A percentile compares a stretch with the other conserved stretches of the same genome.
Evolutionary conservation across 2,329 filamentous ascomycete species (phyloP).

Genomic region (Aspergillus sp.): DNA sequence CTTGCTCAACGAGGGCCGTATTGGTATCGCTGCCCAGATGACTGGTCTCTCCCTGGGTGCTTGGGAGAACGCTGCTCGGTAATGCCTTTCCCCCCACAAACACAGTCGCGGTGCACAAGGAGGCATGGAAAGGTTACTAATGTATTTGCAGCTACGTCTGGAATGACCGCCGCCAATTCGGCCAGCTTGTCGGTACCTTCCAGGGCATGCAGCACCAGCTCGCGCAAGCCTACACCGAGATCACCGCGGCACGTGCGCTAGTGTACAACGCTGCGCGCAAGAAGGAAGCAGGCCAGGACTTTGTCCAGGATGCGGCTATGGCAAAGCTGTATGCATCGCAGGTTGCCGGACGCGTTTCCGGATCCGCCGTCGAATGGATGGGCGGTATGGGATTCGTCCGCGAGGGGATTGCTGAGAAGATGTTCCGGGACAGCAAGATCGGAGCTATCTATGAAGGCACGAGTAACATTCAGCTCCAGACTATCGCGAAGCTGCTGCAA

Average conservation of each 20-base stretch:
- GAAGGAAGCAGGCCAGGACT: slow-evolving; percentile 95
- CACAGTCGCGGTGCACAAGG: background rate
- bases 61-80: slow-evolving; percentile 85
- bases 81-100: slow-evolving; percentile 9
- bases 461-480: slow-evolving; percentile 60
- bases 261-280: slow-evolving; percentile 95
- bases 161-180: slow-evolving; percentile 98
- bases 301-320: slow-evolving; percentile 94
- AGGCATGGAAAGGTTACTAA: background rate
- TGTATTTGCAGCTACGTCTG: slow-evolving; percentile 63
- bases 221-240: slow-evolving; percentile 90
- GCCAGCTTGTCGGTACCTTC: slow-evolving; percentile 86
- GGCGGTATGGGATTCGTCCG: slow-evolving; percentile 98
- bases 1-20: slow-evolving; percentile 89
- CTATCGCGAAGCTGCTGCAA: slow-evolving; percentile 63
- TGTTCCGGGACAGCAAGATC: slow-evolving; percentile 96
- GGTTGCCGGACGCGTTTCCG: slow-evolving; percentile 77
- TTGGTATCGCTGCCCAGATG: slow-evolving; percentile 98
- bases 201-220: slow-evolving; percentile 99
- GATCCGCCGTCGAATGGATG: slow-evolving; percentile 96
- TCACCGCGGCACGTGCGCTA: slow-evolving; percentile 78
- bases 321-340: slow-evolving; percentile 93
- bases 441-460: slow-evolving; percentile 91
- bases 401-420: slow-evolving; percentile 96
- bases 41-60: slow-evolving; percentile 89